phyloP scores from a whole-genome alignment of 805 yeast species.

The Schwanniomyces yamadae region DNA sequence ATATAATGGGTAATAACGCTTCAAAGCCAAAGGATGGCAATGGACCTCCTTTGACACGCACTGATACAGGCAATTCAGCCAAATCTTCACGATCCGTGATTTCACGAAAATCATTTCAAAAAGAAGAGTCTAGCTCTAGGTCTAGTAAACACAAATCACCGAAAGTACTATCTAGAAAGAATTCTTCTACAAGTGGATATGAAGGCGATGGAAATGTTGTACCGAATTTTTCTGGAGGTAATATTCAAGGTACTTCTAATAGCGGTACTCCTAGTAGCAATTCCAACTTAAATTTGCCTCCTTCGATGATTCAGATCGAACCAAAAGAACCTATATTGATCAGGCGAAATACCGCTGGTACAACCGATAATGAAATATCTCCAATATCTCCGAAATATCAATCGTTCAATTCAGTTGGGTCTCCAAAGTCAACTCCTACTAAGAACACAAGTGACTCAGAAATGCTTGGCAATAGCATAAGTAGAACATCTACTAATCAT shows the following conservation, averaged over 20 bases:
- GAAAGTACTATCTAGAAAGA: constrained; percentile 28
- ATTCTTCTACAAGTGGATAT: constrained; percentile 22
- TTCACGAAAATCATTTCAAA: constrained; percentile 30
- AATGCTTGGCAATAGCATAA: constrained; percentile 3
- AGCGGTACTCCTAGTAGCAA: not conserved
- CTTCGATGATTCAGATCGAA: constrained; percentile 66
- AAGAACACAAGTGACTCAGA: constrained; percentile 4
- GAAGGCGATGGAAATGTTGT: constrained; percentile 7
- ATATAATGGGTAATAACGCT: constrained; percentile 51
- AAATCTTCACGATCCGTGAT: constrained; percentile 48
- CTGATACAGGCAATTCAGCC: constrained; percentile 54
- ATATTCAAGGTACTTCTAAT: constrained; percentile 2
- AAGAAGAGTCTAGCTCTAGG: constrained; percentile 22
- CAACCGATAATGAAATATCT: constrained; percentile 15
- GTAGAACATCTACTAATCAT: constrained; percentile 26
- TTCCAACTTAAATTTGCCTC: constrained; percentile 45
- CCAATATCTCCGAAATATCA: constrained; percentile 20
- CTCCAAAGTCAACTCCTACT: constrained; percentile 9
- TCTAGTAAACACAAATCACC: constrained; percentile 27
- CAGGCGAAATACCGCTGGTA: constrained; percentile 48
- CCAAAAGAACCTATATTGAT: constrained; percentile 75
- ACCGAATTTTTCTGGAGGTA: constrained; percentile 10
- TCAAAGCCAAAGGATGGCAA: constrained; percentile 38
- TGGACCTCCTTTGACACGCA: constrained; percentile 49
- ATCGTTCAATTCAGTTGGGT: constrained; percentile 10